Base-by-base conservation (phyloP, 2,329 filamentous ascomycete species). In the Pyrenochaeta sp. region DNA sequence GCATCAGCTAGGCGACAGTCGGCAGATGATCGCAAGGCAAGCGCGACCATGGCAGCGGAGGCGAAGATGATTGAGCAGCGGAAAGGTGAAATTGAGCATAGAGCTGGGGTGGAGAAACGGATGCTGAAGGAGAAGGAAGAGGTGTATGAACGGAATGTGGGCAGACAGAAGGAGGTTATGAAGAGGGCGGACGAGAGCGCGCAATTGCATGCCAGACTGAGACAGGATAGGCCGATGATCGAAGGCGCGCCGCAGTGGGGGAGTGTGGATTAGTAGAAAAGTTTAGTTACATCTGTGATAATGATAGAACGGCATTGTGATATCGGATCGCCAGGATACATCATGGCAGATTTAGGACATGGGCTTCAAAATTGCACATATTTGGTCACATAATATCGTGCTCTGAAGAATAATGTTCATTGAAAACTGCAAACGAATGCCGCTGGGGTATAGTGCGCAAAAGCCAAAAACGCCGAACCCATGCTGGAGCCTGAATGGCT, bases 61-160 rank as follows among this genome's bases (percentile, higher is more conserved):
- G 52, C 30, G 15, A 51, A 52, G 40, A 33, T 70, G 60, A 61
- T 61, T 36, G 62, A 69, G 54, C 51, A 64, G 45, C 41, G 70
- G 20, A 63, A 68, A 48, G 45, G 33, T 3, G 69, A 73, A 49
- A 21, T 69, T 12, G 71, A 74, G 42, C 63, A 73, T 48, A 51
- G 67, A 12, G 61, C 59, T 0, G 56, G 43, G 2, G 56, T 69
- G 18, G 72, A 74, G 57, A 58, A 63, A 35, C 53, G 58, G 27
- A 56, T 66, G 56, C 30, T 75, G 10, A 64, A 63, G 59, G 70
- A 73, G 41, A 75, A 73, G 54, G 71, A 75, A 40, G 63, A 73
- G 32, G 33, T 71, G 50, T 73, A 67, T 54, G 66, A 73, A 42
- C 54, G 65, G 52, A 74, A 75, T 59, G 63, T 71, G 1, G 61